phyloP scores from a whole-genome alignment of 2,329 filamentous ascomycete species.

The Penicillium vulpinum region DNA sequence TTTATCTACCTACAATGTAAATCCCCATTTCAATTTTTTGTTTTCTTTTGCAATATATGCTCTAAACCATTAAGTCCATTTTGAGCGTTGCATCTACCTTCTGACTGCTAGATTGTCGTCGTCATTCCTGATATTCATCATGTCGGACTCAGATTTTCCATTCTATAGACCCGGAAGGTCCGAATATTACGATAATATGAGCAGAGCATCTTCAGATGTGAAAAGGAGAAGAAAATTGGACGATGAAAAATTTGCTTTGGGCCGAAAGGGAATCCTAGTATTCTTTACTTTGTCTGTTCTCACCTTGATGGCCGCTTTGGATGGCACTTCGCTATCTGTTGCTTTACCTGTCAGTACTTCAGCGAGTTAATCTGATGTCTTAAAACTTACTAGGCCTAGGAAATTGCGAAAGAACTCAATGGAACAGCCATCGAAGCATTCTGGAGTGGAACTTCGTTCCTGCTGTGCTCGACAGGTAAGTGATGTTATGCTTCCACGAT shows the following conservation, averaged over 20 bases:
- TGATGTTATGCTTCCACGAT: neutral
- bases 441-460: constrained; percentile 54
- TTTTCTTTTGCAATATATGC: neutral
- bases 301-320: constrained; percentile 28
- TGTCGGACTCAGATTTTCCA: constrained; percentile 10
- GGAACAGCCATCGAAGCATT: constrained; percentile 46
- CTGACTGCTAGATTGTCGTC: neutral
- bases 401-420: constrained; percentile 35
- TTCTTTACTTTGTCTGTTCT: constrained; percentile 25
- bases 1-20: neutral
- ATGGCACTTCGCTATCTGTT: constrained; percentile 27
- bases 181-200: constrained; percentile 3
- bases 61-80: too few species aligned
- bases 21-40: neutral
- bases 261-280: constrained; percentile 19
- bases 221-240: neutral
- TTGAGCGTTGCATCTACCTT: neutral
- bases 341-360: constrained; percentile 21
- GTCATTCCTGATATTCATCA: neutral
- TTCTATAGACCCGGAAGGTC: constrained; percentile 12
- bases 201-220: constrained; percentile 9
- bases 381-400: constrained; percentile 20
- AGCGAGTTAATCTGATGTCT: fast-evolving
- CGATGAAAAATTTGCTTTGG: constrained; percentile 22
- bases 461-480: constrained; percentile 39